Evolutionary conservation across 805 yeast species (phyloP).

Genomic region (Lipomyces yamanashiensis): DNA sequence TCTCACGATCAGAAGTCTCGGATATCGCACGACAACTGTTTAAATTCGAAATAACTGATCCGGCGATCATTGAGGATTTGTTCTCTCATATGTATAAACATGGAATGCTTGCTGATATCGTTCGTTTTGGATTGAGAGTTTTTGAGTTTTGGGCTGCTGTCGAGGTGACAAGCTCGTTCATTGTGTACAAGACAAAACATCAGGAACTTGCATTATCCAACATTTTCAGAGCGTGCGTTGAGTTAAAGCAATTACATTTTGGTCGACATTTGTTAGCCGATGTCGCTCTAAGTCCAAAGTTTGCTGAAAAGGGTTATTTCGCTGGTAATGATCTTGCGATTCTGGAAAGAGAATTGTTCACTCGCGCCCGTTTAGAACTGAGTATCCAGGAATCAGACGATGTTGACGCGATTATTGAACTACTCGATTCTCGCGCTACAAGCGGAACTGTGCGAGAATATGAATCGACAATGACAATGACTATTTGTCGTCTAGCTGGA

Average conservation of each 20-base stretch:
- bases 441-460: not conserved
- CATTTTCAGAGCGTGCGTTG: conserved; percentile 19
- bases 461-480: conserved; percentile 12
- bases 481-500: conserved; percentile 7
- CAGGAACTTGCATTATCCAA: conserved; percentile 13
- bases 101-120: conserved; percentile 21
- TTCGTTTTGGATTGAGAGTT: conserved; percentile 10
- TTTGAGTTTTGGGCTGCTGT: conserved; percentile 22
- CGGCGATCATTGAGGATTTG: not conserved
- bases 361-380: conserved; percentile 19
- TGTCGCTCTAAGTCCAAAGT: not conserved
- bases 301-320: not conserved
- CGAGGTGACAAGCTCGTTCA: conserved; percentile 3
- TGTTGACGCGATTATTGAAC: not conserved
- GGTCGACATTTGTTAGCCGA: conserved; percentile 24
- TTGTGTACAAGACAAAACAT: conserved; percentile 1
- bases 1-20: conserved; percentile 16
- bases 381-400: not conserved
- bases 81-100: conserved; percentile 24
- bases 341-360: conserved; percentile 10
- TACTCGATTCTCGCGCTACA: not conserved
- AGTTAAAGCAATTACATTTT: conserved; percentile 9
- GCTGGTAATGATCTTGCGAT: not conserved
- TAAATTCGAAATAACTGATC: not conserved
- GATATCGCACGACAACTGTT: conserved; percentile 9